These are phyloP conservation scores for Emericellopsis terricola DNA, from an alignment of 495 filamentous ascomycete genomes.

Conservation along the genomic window DNA sequence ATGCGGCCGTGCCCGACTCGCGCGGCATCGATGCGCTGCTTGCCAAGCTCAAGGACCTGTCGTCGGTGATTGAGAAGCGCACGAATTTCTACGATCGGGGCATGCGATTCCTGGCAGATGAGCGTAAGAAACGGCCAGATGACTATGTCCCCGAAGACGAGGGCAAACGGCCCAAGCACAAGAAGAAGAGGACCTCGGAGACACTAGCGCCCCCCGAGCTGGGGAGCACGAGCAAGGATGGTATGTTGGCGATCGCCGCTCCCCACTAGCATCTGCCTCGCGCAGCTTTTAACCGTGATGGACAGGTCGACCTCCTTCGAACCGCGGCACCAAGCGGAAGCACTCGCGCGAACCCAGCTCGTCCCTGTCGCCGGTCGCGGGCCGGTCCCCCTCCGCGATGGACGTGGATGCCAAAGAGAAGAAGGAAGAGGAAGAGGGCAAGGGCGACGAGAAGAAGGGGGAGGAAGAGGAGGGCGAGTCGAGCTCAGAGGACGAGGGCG, in stretches of 20 bases:
- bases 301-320: constrained; percentile 27
- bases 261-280: neutral
- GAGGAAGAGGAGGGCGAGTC: constrained; percentile 38
- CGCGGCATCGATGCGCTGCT: constrained; percentile 51
- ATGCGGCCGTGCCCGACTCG: constrained; percentile 52
- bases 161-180: constrained; percentile 30
- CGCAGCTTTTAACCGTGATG: constrained; percentile 3
- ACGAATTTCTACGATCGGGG: constrained; percentile 47
- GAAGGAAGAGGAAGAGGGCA: constrained; percentile 20
- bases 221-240: constrained; percentile 42
- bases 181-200: constrained; percentile 37
- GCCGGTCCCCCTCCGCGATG: constrained; percentile 28
- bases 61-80: constrained; percentile 44
- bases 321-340: constrained; percentile 24
- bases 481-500: constrained; percentile 52
- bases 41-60: constrained; percentile 45
- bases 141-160: constrained; percentile 29
- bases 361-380: constrained; percentile 41
- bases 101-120: constrained; percentile 50
- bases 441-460: constrained; percentile 25
- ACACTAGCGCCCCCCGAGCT: constrained; percentile 31
- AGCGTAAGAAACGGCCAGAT: constrained; percentile 38
- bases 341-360: constrained; percentile 36
- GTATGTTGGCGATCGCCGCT: constrained; percentile 25
- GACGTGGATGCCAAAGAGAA: constrained; percentile 32